Base-by-base conservation (phyloP, 2,329 filamentous ascomycete genomes). In the Penicillium crustosum region DNA sequence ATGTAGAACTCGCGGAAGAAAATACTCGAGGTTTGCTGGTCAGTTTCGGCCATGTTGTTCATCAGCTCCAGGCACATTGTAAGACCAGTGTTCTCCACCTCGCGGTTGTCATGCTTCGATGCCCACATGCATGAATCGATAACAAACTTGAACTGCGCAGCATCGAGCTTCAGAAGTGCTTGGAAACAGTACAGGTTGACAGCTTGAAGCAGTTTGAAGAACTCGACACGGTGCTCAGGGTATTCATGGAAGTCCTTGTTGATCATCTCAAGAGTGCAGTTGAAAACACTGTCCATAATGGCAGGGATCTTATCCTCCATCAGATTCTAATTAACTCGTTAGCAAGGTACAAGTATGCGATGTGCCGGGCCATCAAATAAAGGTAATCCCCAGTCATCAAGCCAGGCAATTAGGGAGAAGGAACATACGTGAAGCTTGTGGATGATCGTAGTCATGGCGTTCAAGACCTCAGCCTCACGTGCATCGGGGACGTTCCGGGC, bases 171-270 rank as follows among this genome's bases (percentile, higher is more conserved):
- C 65, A 99, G 83, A 23, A 99, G 84, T 1, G 94, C 89, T 48
- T 91, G 91, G 87, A 99, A 99, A 78, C 94, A 99, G 75, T 96
- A 91, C 48, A 97, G 80, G 76, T 99, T 99, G 79, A 99, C 97
- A 15, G 93, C 91, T 66, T 95, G 86, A 38, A 99, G 83, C 25
- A 99, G 85, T 77, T 96, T 97, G 84, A 99, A 99, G 78, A 99
- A 99, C 76, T 97, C 93, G n/a, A 99, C 94, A 57, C 95, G 89
- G 74, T 99, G 94, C 75, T 99, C 94, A 0, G 94, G 94, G 75
- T 96, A 99, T 73, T 99, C 94, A 47, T 95, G 97, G 77, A 99
- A 99, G 77, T 99, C 94, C 80, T 99, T 99, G 85, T 97, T 99
- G 80, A 99, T 99, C 94, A 99, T 99, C 70, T 96, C 92, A 56